Evolutionary conservation across 2,329 filamentous ascomycete species (phyloP).

Genomic region (Trichoderma koningiopsis): DNA sequence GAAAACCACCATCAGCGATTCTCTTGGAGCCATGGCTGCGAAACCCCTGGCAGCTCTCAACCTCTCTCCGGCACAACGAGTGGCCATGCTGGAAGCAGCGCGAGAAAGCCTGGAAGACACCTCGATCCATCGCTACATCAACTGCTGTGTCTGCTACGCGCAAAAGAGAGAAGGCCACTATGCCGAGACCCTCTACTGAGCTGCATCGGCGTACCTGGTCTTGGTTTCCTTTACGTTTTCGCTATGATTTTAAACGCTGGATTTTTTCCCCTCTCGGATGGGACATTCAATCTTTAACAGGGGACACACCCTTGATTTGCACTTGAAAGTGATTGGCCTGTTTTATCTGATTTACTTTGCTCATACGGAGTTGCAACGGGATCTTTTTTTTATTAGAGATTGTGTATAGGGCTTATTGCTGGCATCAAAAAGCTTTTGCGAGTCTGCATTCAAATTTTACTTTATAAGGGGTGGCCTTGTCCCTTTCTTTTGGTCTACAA

Average conservation of each 20-base stretch:
- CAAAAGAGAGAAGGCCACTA: constrained; percentile 40
- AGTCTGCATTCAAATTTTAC: constrained; percentile 8
- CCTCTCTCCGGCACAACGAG: constrained; percentile 39
- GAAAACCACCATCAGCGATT: constrained; percentile 46
- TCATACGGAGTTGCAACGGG: constrained; percentile 12
- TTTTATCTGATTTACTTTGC: background rate
- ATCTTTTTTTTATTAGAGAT: constrained; percentile 11
- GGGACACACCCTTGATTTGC: background rate
- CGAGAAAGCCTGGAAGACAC: constrained; percentile 41
- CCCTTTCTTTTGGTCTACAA: background rate
- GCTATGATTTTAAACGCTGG: constrained; percentile 11
- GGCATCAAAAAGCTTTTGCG: constrained; percentile 21
- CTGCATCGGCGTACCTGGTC: background rate
- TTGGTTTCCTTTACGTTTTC: background rate
- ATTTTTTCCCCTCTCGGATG: background rate
- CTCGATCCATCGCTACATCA: constrained; percentile 47
- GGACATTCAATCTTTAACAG: background rate
- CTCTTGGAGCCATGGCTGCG: constrained; percentile 46
- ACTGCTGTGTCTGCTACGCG: constrained; percentile 46
- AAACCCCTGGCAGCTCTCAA: constrained; percentile 46
- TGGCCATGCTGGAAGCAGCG: constrained; percentile 37
- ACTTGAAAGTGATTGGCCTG: background rate
- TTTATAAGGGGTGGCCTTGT: background rate
- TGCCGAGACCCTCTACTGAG: constrained; percentile 11
- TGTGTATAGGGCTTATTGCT: constrained; percentile 17